These are phyloP conservation scores for Penicillium tannophilum DNA, from an alignment of 495 filamentous ascomycete species.

Conservation along the genomic window DNA sequence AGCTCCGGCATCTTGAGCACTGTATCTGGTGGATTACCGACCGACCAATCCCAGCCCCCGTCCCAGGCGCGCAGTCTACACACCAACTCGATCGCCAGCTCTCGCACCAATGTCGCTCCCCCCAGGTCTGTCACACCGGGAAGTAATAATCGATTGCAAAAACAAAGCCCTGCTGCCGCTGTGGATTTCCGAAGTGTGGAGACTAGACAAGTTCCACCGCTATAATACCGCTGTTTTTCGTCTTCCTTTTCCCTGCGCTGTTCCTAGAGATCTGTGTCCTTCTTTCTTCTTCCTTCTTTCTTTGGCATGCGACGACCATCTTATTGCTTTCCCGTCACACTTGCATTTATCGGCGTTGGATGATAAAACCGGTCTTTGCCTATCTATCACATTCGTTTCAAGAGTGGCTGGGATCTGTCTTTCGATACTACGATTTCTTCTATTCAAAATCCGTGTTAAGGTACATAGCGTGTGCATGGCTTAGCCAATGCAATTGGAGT, in stretches of 20 bases:
- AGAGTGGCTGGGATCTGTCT: slow-evolving; percentile 4
- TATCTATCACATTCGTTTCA: not conserved
- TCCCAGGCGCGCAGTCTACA: slow-evolving; percentile 1
- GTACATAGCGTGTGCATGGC: not conserved
- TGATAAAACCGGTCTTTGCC: not conserved
- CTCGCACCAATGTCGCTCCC: slow-evolving; percentile 28
- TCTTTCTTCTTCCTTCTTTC: slow-evolving; percentile 1
- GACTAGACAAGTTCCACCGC: slow-evolving; percentile 23
- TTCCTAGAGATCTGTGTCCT: not conserved
- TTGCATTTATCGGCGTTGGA: slow-evolving; percentile 14
- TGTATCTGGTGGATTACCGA: not conserved
- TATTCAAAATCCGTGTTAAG: not conserved
- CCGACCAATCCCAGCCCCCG: not conserved
- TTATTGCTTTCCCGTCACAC: slow-evolving; percentile 11
- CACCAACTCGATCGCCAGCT: slow-evolving; percentile 31
- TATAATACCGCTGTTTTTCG: slow-evolving; percentile 8
- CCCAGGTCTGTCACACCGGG: slow-evolving; percentile 9
- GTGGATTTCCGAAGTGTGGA: slow-evolving; percentile 25
- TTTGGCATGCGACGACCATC: not conserved
- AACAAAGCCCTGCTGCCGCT: slow-evolving; percentile 23
- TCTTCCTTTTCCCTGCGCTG: slow-evolving; percentile 12
- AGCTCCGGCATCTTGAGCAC: slow-evolving; percentile 23
- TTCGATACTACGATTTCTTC: not conserved
- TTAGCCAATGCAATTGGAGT: not conserved
- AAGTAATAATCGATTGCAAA: slow-evolving; percentile 25